phyloP scores from a whole-genome alignment of 257 asterid species.

The Primulina tabacum region DNA sequence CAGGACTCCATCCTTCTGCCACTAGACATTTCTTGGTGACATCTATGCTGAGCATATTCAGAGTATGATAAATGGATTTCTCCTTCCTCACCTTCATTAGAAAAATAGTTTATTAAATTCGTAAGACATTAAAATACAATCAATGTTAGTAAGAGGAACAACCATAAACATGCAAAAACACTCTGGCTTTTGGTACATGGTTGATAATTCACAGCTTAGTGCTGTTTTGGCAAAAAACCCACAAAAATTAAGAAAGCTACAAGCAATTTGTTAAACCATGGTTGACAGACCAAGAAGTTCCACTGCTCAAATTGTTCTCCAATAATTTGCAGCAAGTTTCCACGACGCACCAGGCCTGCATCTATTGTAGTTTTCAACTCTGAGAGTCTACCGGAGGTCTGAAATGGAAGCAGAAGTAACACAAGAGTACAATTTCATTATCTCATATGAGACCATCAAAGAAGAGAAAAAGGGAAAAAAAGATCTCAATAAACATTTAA shows the following conservation, averaged over 20 bases:
- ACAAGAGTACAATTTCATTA: background rate
- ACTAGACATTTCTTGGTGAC: conserved; percentile 96
- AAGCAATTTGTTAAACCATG: conserved; percentile 10
- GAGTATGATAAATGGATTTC: conserved; percentile 90
- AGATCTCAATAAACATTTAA: background rate
- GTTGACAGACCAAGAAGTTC: conserved; percentile 72
- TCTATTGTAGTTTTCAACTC: conserved; percentile 93
- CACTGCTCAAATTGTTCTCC: conserved; percentile 81
- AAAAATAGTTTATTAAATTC: background rate
- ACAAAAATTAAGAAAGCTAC: conserved; percentile 9
- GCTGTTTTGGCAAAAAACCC: background rate
- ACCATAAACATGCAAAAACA: conserved; percentile 8
- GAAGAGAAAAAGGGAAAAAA: background rate
- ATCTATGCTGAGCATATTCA: conserved; percentile 97
- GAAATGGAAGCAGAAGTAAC: conserved; percentile 27
- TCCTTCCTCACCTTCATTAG: conserved; percentile 71
- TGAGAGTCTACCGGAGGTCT: conserved; percentile 82
- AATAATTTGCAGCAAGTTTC: conserved; percentile 69
- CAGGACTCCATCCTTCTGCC: conserved; percentile 99
- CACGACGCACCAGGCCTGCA: conserved; percentile 87
- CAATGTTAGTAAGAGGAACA: conserved; percentile 2
- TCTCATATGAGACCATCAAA: background rate
- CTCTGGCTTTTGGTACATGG: conserved; percentile 8
- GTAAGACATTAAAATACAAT: background rate
- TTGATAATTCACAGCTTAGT: background rate